A percentile compares a stretch with the other conserved stretches of the same genome.
Conservation (phyloP, 768 basidiomycete species). For the Pleurotus pulmonarius region DNA sequence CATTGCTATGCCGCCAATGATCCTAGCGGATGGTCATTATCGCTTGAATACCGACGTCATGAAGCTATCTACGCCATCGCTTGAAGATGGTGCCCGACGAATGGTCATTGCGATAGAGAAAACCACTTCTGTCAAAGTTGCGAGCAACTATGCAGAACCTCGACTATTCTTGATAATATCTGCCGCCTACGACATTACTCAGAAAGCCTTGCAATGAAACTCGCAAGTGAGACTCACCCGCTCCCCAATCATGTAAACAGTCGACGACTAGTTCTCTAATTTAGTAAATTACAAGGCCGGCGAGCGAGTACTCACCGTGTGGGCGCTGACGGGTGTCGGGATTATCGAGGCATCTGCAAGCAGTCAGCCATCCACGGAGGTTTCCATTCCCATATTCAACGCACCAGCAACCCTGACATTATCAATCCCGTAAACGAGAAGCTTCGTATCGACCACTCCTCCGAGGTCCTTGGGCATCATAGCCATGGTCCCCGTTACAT, state of each 20-base stretch:
- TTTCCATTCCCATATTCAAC: not conserved
- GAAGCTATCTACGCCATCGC: too few relatives aligned
- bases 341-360: slow-evolving; percentile 28
- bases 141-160: too few relatives aligned
- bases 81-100: too few relatives aligned
- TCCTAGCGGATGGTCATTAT: too few relatives aligned
- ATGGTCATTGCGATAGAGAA: too few relatives aligned
- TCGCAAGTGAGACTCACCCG: slow-evolving; percentile 11
- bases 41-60: too few relatives aligned
- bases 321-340: slow-evolving; percentile 28
- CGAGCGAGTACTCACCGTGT: slow-evolving; percentile 18
- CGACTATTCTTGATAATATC: slow-evolving; percentile 12
- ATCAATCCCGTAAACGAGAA: slow-evolving; percentile 30
- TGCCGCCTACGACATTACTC: slow-evolving; percentile 14
- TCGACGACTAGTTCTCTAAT: slow-evolving; percentile 13
- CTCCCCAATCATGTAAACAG: slow-evolving; percentile 27
- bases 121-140: too few relatives aligned
- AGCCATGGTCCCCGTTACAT: slow-evolving; percentile 31
- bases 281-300: not conserved
- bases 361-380: not conserved
- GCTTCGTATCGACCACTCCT: slow-evolving; percentile 31
- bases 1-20: too few relatives aligned
- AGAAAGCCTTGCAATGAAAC: not conserved
- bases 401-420: slow-evolving; percentile 32
- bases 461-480: slow-evolving; percentile 38